These are phyloP conservation scores for Phytophthora cryptogea DNA, from an alignment of 352 stramenopile species.

Conservation along the genomic window DNA sequence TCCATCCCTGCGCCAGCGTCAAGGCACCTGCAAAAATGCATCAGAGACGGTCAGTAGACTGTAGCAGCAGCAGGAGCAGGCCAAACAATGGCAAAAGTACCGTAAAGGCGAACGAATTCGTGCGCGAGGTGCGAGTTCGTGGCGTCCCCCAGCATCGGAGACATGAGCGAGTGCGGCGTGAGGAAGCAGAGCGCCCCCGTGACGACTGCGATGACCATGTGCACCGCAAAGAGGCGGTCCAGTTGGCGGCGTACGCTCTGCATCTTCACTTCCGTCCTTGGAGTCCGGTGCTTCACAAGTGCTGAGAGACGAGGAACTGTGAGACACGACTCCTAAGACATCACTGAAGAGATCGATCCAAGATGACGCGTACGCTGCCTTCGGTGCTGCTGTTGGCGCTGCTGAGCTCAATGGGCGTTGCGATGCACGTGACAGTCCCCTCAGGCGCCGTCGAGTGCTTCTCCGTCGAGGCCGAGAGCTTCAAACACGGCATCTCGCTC, in stretches of 20 bases:
- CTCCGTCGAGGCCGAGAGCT: constrained; percentile 64
- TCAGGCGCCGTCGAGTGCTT: constrained; percentile 66
- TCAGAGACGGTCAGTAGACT: not conserved
- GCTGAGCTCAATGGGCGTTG: constrained; percentile 10
- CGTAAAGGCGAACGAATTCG: constrained; percentile 88
- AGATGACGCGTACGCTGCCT: not conserved
- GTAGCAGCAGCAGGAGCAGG: not conserved
- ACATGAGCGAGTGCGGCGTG: constrained; percentile 82
- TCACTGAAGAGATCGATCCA: too few relatives aligned
- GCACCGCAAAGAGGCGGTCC: constrained; percentile 80
- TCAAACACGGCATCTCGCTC: constrained; percentile 86
- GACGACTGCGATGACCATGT: constrained; percentile 71
- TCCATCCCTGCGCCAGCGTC: constrained; percentile 83
- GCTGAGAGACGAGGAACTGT: not conserved
- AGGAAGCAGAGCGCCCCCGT: constrained; percentile 75
- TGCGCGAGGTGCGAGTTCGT: constrained; percentile 86
- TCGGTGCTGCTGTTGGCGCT: constrained; percentile 28
- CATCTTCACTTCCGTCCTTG: constrained; percentile 30
- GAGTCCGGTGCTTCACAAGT: constrained; percentile 4
- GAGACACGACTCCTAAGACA: not conserved
- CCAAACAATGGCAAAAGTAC: constrained; percentile 25
- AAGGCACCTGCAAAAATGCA: constrained; percentile 52
- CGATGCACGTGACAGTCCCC: constrained; percentile 60
- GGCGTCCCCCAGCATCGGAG: constrained; percentile 68
- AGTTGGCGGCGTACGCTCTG: constrained; percentile 74